These are phyloP conservation scores for Copromyces sp. DNA, from an alignment of 495 filamentous ascomycete genomes.

Conservation along the genomic window DNA sequence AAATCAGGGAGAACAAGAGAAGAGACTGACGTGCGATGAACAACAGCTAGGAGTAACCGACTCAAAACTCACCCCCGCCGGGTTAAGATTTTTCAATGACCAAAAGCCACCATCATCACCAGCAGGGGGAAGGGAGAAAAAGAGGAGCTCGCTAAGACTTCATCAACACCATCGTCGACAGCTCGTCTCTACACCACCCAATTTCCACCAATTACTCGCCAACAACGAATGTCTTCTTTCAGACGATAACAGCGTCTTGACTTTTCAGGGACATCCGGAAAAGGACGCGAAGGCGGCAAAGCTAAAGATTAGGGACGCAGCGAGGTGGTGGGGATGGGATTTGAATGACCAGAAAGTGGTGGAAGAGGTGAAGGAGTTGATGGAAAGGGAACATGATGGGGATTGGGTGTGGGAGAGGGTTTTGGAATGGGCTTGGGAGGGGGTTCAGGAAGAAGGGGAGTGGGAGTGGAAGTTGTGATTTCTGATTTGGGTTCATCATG, in stretches of 20 bases:
- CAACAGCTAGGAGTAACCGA: slow-evolving; percentile 31
- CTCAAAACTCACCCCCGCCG: slow-evolving; percentile 26
- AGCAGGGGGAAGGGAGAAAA: background rate
- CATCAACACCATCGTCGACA: slow-evolving; percentile 39
- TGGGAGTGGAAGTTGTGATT: background rate
- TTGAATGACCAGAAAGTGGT: slow-evolving; percentile 12
- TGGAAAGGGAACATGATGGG: slow-evolving; percentile 32
- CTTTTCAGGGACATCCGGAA: slow-evolving; percentile 42
- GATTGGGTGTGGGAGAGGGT: slow-evolving; percentile 32
- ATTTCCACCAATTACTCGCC: slow-evolving; percentile 28
- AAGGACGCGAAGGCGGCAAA: slow-evolving; percentile 34
- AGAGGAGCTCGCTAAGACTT: slow-evolving; percentile 11
- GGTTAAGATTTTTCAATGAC: slow-evolving; percentile 22
- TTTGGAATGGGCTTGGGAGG: slow-evolving; percentile 31
- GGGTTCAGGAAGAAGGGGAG: background rate
- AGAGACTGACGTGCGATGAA: background rate
- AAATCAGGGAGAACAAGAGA: too few species aligned
- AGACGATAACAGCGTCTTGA: slow-evolving; percentile 31
- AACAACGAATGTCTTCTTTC: slow-evolving; percentile 32
- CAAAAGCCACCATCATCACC: background rate
- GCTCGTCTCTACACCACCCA: slow-evolving; percentile 19
- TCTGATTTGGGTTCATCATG: background rate
- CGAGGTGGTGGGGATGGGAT: slow-evolving; percentile 32
- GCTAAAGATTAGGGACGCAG: slow-evolving; percentile 26
- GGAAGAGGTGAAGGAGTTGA: slow-evolving; percentile 2